These are phyloP conservation scores for Fragilariopsis cylindrus DNA, from an alignment of 108 stramenopile species.

Conservation along the genomic window DNA sequence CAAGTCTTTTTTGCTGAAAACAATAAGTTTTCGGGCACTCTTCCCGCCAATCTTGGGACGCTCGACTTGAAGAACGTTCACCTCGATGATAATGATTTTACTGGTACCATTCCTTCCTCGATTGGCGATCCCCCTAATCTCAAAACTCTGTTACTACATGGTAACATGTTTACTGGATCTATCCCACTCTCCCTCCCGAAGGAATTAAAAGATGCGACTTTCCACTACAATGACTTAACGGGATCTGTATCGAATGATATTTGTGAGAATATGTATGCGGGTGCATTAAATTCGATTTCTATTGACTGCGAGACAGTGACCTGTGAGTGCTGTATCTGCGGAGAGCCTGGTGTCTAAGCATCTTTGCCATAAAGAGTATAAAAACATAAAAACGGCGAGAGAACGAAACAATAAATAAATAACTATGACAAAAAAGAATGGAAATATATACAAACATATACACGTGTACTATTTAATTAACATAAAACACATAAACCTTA, in stretches of 20 bases:
- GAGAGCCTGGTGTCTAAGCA: constrained; percentile 12
- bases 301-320: constrained; percentile 28
- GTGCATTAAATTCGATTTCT: constrained; percentile 14
- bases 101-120: constrained; percentile 49
- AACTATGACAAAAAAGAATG: too few species aligned
- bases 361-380: neutral
- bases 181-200: constrained; percentile 45
- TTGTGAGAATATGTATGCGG: constrained; percentile 25
- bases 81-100: constrained; percentile 50
- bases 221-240: constrained; percentile 36
- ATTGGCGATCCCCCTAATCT: constrained; percentile 37
- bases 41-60: constrained; percentile 55
- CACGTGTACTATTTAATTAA: too few species aligned
- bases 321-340: constrained; percentile 34
- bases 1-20: constrained; percentile 52
- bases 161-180: constrained; percentile 50
- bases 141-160: constrained; percentile 49
- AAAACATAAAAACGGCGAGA: too few species aligned
- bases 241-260: constrained; percentile 27
- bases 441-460: too few species aligned
- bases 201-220: constrained; percentile 14
- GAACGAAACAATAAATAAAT: too few species aligned
- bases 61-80: constrained; percentile 37
- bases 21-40: constrained; percentile 57
- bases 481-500: too few species aligned